Base-by-base conservation (phyloP, 257 asterid genomes). In the Scutellaria barbata region DNA sequence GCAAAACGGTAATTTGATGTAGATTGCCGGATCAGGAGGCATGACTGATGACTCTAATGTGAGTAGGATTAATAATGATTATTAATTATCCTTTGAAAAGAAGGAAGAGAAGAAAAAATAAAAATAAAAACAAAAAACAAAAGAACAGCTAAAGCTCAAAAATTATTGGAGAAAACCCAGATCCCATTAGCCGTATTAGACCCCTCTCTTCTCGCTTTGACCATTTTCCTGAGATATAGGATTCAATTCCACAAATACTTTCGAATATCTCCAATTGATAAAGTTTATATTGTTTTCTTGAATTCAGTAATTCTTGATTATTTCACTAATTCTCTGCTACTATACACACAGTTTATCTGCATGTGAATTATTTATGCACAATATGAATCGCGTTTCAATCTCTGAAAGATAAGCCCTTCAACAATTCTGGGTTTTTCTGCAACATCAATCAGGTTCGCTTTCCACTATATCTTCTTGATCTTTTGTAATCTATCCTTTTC, bases 151-250 rank as follows among this genome's bases (percentile, higher is more conserved):
- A 63, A 63, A 40, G 39, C 74, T 73, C 74, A 81, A 17, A 43
- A 47, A n/a, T 13, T 22, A 47, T 70, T 55, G 77, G 85, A 77
- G 76, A 54, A 53, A 30, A 48, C 35, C 68, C 85, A 73, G 80
- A 77, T 76, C 82, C 73, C 71, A 10, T 71, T 30, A 30, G 35
- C 35, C 35, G 35, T 30, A 30, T 30, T 4, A 14, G 8, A 51
- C 10, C 62, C 62, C 25, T 51, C 69, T 17, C 79, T 61, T 45
- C 57, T 58, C 5, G n/a, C 12, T 14, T 20, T 0, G 43, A 39
- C 53, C 54, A 35, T n/a, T 61, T 13, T 66, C 74, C 72, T 12
- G 10, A 45, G 5, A 80, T 61, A 57, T 47, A 76, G 79, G 62
- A 74, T 59, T 74, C 37, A 17, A 43, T 53, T 60, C 64, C 48